phyloP scores from a whole-genome alignment of 768 basidiomycete genomes.

The Calocera viscosa region DNA sequence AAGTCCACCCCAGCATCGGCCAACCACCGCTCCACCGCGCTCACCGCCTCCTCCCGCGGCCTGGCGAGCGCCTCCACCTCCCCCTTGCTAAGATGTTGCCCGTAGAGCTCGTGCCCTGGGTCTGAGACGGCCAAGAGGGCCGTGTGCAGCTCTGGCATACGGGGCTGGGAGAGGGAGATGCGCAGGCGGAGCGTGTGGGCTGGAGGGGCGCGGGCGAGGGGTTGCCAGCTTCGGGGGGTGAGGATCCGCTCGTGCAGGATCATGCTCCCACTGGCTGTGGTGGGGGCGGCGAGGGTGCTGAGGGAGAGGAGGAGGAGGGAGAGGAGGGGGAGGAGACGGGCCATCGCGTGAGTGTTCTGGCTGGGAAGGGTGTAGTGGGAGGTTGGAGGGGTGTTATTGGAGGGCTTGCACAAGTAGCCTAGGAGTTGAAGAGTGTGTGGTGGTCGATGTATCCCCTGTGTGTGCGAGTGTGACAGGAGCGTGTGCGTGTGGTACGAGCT shows the following conservation, averaged over 20 bases:
- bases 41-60: neutral
- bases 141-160: neutral
- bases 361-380: no score
- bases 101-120: neutral
- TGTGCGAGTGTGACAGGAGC: no score
- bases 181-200: slow-evolving; percentile 3
- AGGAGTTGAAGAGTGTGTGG: no score
- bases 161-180: slow-evolving; percentile 3
- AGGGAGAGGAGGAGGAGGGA: neutral
- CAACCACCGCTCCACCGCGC: neutral
- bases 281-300: neutral
- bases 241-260: neutral
- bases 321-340: neutral
- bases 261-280: neutral
- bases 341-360: neutral
- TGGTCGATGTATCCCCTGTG: no score
- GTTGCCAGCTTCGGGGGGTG: neutral
- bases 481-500: no score
- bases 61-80: slow-evolving; percentile 2
- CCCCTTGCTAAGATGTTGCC: neutral
- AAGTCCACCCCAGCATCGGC: neutral
- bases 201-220: neutral
- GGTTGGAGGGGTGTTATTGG: no score
- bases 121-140: neutral
- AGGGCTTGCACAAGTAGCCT: no score